Base-by-base conservation (phyloP, 2,329 filamentous ascomycete genomes). In the Furcasterigmium sp. region DNA sequence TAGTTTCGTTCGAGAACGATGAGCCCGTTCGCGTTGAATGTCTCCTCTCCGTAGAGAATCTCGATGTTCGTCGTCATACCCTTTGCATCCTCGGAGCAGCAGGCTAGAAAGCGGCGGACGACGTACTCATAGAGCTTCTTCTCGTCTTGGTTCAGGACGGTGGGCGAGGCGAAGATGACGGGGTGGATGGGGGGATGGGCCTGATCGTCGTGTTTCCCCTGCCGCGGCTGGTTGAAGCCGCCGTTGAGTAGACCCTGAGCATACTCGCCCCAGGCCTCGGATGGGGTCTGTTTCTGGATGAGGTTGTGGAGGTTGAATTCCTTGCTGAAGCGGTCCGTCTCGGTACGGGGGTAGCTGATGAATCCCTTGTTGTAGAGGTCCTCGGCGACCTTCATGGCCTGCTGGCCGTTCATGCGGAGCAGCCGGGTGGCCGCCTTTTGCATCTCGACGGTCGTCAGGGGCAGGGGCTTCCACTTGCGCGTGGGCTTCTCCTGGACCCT, bases 141-240 rank as follows among this genome's bases (percentile, higher is more conserved):
- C 58, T 95, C 88, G 41, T 85, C 74, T 2, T 80, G 72, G 43
- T 72, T 79, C 18, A 78, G 69, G 3, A 89, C 78, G 1, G 71
- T 70, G 0, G 83, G 76, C 1, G 78, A 76, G 6, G 85, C 88
- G 58, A 87, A 94, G n/a, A 86, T 86, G 46, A 98, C 85, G 1
- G 93, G 93, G 55, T 98, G 93, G 46, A 98, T 98, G 0, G 93
- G 93, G 20, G 93, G 93, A 65, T 98, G 93, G 1, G 93, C 93
- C 63, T 95, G 93, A 63, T 98, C 93, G 62, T 98, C 95, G 60
- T 97, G 82, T 42, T 82, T 78, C 4, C 93, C 93, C 51, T 84
- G 78, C 34, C 91, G 82, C 15, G 93, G 93, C 51, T 86, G 84
- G 37, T 80, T 79, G 60, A 95, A 97, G 8, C 73, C 84, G 3